Evolutionary conservation across 1,139 yeast genomes (phyloP), one percentile per base, ranked within the genome.

Genomic region (Suhomyces coccinellae): DNA sequence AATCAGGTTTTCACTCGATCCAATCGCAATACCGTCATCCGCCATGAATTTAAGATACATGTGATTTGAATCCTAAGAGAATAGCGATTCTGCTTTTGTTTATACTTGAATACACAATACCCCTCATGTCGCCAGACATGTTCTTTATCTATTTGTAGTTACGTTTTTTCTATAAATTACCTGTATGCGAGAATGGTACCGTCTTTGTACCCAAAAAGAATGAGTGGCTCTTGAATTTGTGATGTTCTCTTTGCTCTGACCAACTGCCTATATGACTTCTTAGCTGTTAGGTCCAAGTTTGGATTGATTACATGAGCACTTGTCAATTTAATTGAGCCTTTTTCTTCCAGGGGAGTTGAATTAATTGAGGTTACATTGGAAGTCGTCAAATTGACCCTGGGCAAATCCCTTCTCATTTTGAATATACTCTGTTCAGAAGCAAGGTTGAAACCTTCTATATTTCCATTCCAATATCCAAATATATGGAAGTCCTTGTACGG

Each of bases 391-490:
- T 37, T 41, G 6, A 53, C 34, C 4, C 47, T 45, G n/a, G 57
- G 57, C 6, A 48, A 33, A 8, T 47, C 45, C 39, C 55, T 29
- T 8, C 32, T 42, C 3, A 45, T 13, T 20, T 16, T 30, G 24
- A 46, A 48, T 26, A 42, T 13, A 8, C 26, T 24, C 9, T 40
- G 14, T 12, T 30, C 13, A 10, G 41, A 30, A 28, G 28, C 38
- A 26, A 26, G 22, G 9, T 28, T 20, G 32, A 54, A 57, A 1
- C 59, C 64, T 46, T 65, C 66, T 3, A 71, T 59, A 1, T 55
- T 40, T 3, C 78, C 77, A 46, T 66, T 69, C 79, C 79, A 73
- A 43, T 66, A 71, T n/a, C 73, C 74, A 3, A 70, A 47, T 3
- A 63, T 48, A 6, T 56, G 29, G 1, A 55, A 50, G 15, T 49